phyloP scores from a whole-genome alignment of 139 green algal genomes.

The Pseudopediastrum boryanum region DNA sequence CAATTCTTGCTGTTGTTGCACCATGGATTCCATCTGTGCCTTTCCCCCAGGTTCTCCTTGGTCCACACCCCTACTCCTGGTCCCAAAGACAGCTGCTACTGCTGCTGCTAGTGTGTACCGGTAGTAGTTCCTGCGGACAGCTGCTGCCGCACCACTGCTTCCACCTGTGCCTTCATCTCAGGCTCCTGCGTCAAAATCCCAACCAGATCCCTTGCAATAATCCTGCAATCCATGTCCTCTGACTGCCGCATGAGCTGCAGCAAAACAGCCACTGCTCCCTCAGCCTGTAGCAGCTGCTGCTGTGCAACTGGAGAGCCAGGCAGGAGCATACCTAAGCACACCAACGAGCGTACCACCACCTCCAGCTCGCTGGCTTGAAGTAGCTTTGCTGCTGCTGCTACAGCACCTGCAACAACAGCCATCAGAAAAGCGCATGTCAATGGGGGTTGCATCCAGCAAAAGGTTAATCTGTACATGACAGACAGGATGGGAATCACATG shows the following conservation, averaged over 20 bases:
- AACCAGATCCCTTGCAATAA: constrained; percentile 20
- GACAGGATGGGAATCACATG: neutral
- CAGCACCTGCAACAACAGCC: constrained; percentile 12
- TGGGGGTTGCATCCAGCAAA: neutral
- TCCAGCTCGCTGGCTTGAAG: constrained; percentile 21
- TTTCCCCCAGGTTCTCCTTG: no score
- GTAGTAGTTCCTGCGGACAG: neutral
- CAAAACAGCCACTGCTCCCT: constrained; percentile 8
- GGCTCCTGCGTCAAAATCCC: constrained; percentile 21
- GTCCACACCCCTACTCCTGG: neutral
- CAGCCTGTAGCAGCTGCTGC: constrained; percentile 7
- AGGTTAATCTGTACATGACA: no score
- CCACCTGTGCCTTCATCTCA: neutral
- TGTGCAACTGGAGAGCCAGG: neutral
- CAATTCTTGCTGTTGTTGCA: no score
- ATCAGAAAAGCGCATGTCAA: neutral
- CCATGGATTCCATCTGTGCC: no score
- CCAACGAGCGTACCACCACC: constrained; percentile 22
- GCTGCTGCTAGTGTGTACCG: neutral
- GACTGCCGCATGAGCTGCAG: constrained; percentile 25
- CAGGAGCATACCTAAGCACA: constrained; percentile 36
- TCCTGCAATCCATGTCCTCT: constrained; percentile 25
- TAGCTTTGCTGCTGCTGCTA: neutral
- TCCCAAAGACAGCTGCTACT: neutral
- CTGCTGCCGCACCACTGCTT: constrained; percentile 1